Base-by-base conservation (phyloP, 2,329 filamentous ascomycete genomes). In the Sporothrix dimorphospora region DNA sequence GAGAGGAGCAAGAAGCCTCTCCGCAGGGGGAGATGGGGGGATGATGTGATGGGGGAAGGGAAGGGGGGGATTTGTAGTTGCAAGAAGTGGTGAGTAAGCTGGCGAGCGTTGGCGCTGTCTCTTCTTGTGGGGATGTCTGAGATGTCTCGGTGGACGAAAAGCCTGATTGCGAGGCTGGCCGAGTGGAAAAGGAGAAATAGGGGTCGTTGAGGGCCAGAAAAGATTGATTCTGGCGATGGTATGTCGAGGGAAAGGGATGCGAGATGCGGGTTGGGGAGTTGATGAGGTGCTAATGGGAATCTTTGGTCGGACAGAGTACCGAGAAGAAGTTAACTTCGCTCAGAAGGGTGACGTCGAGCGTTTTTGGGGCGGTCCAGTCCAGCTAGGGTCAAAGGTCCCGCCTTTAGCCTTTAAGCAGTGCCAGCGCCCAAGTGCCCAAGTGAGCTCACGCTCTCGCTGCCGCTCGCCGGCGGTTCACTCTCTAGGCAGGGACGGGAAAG, bases 1-100 rank as follows among this genome's bases (percentile, higher is more conserved):
- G 68, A 72, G 71, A 75, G 74, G 72, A 75, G 72, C 73, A 69
- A 63, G 61, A 69, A 73, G 73, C 74, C 73, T 75, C 70, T 73
- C 74, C 73, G 73, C 74, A 73, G 69, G 67, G 68, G 51, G 59
- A 61, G 59, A 63, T 49, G 40, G 34, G 51, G 57, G 27, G 38
- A 40, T 24, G 40, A 21, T 30, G 53, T 45, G 8, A 19, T 16
- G 51, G n/a, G 34, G 21, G n/a, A 16, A 66, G 11, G 63, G 24
- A 51, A 34, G 42, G 63, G 24, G 24, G 16, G 19, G 19, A 47
- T 27, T 38, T 42, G 38, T 19, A n/a, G 12, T 30, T 21, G 57
- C 45, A 42, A 53, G 47, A 57, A 71, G 53, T 38, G 51, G 27
- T 68, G 67, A 70, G 69, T 71, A 71, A 71, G 69, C 69, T 40